phyloP scores from a whole-genome alignment of 1,284 basidiomycete species.

The Ustilago esculenta region DNA sequence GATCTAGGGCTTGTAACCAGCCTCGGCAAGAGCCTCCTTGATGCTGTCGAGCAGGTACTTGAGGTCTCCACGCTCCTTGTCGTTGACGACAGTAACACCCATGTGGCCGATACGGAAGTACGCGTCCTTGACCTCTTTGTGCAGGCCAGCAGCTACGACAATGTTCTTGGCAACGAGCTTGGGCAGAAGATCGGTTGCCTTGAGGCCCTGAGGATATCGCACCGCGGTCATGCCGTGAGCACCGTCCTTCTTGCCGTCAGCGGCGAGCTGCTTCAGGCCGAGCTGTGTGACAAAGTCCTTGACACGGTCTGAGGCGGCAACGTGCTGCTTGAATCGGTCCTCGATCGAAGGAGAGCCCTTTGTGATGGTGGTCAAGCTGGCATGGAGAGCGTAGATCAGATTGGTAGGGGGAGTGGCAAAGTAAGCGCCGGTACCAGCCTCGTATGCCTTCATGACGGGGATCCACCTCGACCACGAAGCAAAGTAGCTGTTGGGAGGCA shows the following conservation, averaged over 20 bases:
- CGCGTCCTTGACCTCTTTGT: constrained; percentile 84
- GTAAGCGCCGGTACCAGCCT: constrained; percentile 62
- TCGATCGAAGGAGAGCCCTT: constrained; percentile 73
- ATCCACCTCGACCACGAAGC: constrained; percentile 71
- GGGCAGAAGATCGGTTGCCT: constrained; percentile 56
- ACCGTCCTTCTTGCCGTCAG: constrained; percentile 62
- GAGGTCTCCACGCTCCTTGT: constrained; percentile 72
- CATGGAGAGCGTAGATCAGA: constrained; percentile 88
- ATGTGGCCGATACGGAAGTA: constrained; percentile 76
- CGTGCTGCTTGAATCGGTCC: constrained; percentile 82
- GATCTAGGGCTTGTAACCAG: constrained; percentile 66
- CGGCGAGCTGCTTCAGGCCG: constrained; percentile 72
- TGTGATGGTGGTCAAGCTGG: constrained; percentile 80
- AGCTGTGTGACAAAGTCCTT: constrained; percentile 76
- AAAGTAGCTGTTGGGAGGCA: constrained; percentile 83
- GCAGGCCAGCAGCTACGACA: constrained; percentile 88
- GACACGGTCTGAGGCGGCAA: constrained; percentile 77
- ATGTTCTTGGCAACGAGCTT: constrained; percentile 76
- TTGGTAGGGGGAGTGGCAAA: constrained; percentile 77
- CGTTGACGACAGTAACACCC: constrained; percentile 83
- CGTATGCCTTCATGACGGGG: constrained; percentile 67
- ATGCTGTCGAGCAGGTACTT: constrained; percentile 78
- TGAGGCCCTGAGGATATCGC: constrained; percentile 60
- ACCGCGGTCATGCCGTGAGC: constrained; percentile 67
- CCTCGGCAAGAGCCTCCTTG: constrained; percentile 71